Evolutionary conservation across 2,329 filamentous ascomycete genomes (phyloP), one percentile per base, ranked within the genome.

Genomic region (Scleromitrula shiraiana): DNA sequence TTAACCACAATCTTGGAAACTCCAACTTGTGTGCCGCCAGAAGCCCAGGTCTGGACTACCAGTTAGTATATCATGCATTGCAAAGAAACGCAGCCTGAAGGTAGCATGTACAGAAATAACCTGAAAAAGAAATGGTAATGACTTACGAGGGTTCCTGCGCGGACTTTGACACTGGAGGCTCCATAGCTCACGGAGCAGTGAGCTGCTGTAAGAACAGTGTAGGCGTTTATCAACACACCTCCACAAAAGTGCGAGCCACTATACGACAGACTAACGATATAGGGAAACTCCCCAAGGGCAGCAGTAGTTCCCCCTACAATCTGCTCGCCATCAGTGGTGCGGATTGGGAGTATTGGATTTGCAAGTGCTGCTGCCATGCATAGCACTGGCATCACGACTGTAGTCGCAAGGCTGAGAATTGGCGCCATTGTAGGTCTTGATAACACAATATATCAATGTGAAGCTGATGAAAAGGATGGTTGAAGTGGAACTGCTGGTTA

Each of bases 161-260:
- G 56, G 33, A 58, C 47, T 45, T 44, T 56, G 44, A 58, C 53
- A 20, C 35, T 19, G 12, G 44, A 50, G 27, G 55, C 45, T 1
- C 40, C 5, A 23, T 40, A 37, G 26, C 22, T 30, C 2, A 54
- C 45, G 5, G 55, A 54, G 50, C 56, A 58, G 46, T 58, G 56
- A 15, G 46, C 56, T 24, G 56, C 56, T 5, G 56, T 58, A 10
- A 58, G 43, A 17, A 58, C 53, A n/a, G 56, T 57, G 26, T 51
- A 47, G 41, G 50, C 43, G 39, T 58, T 57, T 15, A 57, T 19
- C 44, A 58, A 49, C 7, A 51, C 46, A 33, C 54, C 56, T 37
- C 48, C 55, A 41, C 56, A 58, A 41, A 50, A 57, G 30, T 55
- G 53, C 6, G 41, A 49, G 7, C 51, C 49, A 26, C 44, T 46